Base-by-base conservation (phyloP, 495 filamentous ascomycete genomes). In the Talaromyces borbonicus region DNA sequence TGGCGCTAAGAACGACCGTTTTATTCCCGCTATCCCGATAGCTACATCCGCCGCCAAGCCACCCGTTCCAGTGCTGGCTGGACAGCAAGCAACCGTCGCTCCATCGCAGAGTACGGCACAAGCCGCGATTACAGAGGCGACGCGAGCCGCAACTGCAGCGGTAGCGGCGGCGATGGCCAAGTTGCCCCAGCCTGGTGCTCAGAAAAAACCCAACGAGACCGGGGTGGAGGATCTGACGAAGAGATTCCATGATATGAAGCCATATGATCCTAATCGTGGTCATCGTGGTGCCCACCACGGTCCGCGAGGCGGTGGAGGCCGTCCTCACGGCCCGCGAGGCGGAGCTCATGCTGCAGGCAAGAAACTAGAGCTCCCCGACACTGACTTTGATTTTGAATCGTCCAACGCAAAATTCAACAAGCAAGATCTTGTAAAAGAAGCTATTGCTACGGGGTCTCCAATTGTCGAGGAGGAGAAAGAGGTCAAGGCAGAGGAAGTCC, bases 401-500 rank as follows among this genome's bases (percentile, higher is more conserved):
- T 77, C 90, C 38, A 99, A 99, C 56, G 89, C 88, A 12, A 95
- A 94, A 61, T 97, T 99, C 71, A 97, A 93, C 72, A 99, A 99
- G 66, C 82, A 95, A 54, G 89, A 95, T 55, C 64, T 96, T 25
- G 84, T 86, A 14, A 95, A 94, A 65, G 88, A 95, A 59, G 89
- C 87, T 5, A 86, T 90, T 61, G 83, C 86, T 20, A 75, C 72
- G 36, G 84, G 85, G 8, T 80, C 83, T 8, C 83, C 87, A 2
- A 52, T 81, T n/a, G 62, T 58, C 5, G 84, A 85, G 35, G 64
- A 68, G 18, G 52, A 58, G 11, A 55, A 59, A n/a, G 43, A 57
- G 2, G 57, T 57, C 24, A 57, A 56, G 30, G 54, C 60, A 5
- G 56, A 63, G 12, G 49, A 40, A 40, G 37, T 22, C 3, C 11